Conservation (phyloP, 2,329 filamentous ascomycete species). For the Didymella keratinophila region DNA sequence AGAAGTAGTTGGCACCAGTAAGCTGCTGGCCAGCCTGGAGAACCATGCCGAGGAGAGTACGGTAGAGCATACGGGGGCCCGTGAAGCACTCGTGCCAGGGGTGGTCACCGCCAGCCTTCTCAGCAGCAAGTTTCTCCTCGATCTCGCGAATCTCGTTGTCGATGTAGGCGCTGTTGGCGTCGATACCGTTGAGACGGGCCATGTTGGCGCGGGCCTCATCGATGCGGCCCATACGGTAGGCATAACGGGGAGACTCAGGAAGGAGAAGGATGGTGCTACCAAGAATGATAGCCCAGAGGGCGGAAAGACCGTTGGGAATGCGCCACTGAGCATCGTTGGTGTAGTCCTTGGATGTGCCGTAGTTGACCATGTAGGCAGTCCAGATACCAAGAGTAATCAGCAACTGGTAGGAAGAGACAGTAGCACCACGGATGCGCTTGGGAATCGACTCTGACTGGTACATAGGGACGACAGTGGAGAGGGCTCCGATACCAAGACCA, state of each 20-base stretch:
- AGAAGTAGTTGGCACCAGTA: slow-evolving; percentile 74
- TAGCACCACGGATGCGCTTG: slow-evolving; percentile 68
- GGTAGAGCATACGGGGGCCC: slow-evolving; percentile 71
- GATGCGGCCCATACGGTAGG: slow-evolving; percentile 62
- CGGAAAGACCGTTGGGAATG: slow-evolving; percentile 68
- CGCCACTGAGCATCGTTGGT: slow-evolving; percentile 66
- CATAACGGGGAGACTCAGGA: slow-evolving; percentile 65
- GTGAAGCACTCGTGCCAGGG: slow-evolving; percentile 67
- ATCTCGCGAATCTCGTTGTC: slow-evolving; percentile 64
- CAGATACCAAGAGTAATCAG: slow-evolving; percentile 74
- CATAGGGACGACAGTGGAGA: slow-evolving; percentile 66
- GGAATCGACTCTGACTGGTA: slow-evolving; percentile 74
- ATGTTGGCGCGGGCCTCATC: slow-evolving; percentile 62
- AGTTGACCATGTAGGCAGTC: slow-evolving; percentile 63
- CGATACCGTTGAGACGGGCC: slow-evolving; percentile 63
- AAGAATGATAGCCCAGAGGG: slow-evolving; percentile 63
- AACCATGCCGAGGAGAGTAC: slow-evolving; percentile 67
- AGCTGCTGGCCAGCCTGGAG: slow-evolving; percentile 73
- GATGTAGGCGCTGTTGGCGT: slow-evolving; percentile 62
- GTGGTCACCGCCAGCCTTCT: slow-evolving; percentile 51
- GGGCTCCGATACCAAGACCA: slow-evolving; percentile 69
- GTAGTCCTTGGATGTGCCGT: slow-evolving; percentile 62
- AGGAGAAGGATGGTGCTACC: slow-evolving; percentile 63
- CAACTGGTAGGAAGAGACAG: slow-evolving; percentile 71
- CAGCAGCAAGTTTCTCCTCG: slow-evolving; percentile 63